Evolutionary conservation across 2,329 filamentous ascomycete genomes (phyloP), one percentile per base, ranked within the genome.

Genomic region (Colletotrichum shisoi): DNA sequence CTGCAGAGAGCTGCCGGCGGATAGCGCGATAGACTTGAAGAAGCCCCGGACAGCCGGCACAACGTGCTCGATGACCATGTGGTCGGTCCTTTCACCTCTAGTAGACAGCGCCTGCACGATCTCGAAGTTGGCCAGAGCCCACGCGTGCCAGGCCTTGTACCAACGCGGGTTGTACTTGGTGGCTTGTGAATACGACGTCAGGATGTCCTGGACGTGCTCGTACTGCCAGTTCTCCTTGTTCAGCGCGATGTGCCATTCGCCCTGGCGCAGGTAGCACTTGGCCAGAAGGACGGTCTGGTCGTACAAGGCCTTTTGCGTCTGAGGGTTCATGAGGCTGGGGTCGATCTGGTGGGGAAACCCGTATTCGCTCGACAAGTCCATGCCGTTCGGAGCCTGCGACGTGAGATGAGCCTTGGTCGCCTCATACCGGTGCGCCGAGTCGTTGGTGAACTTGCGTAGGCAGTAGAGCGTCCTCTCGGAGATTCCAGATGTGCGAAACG

Each of bases 91-190:
- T 79, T 70, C 67, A 71, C 74, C 76, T 63, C 88, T 85, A 24
- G 90, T 85, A 9, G 89, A 87, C 64, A 95, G 82, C 0, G 91
- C 88, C 72, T 95, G 96, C 44, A 98, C 94, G 64, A 99, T 95
- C 79, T 99, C 94, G 74, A 99, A 99, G 78, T 99, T 99, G 61
- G 95, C 94, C 70, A 99, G 80, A 12, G 95, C 96, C 94, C 95
- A 99, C 0, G 95, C 92, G 79, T 99, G 95, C 95, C 95, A 99
- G 8, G 96, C 95, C 80, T 99, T 99, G 82, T 99, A 99, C 88
- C 94, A 99, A 69, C 90, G 89, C 40, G 93, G 90, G 76, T 99
- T 96, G 79, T 96, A 97, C 67, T 92, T 90, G 2, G 95, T 99
- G 1, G 96, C 96, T 67, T 94, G 90, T 19, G 89, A 89, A 77